These are phyloP conservation scores for Lactarius pseudohatsudake DNA, from an alignment of 768 basidiomycete genomes.

Conservation along the genomic window DNA sequence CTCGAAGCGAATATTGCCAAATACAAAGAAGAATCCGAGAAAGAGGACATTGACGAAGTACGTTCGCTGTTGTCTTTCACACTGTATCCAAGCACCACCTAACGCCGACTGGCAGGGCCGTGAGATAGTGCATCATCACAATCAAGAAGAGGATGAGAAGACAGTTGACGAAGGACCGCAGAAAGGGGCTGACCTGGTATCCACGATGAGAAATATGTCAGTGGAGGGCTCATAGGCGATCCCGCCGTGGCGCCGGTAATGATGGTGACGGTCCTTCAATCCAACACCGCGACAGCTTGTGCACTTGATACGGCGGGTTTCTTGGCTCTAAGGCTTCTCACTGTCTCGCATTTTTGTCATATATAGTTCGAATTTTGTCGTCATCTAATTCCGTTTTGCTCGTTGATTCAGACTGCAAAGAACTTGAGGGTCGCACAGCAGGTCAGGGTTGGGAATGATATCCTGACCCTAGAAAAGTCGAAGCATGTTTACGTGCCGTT, in stretches of 20 bases:
- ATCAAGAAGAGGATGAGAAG: conserved; percentile 5
- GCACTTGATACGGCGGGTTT: neutral
- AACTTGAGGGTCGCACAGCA: neutral
- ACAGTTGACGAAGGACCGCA: neutral
- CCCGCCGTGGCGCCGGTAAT: neutral
- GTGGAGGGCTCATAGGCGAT: conserved; percentile 10
- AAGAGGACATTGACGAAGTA: conserved; percentile 37
- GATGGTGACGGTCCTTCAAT: neutral
- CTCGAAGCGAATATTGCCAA: conserved; percentile 59
- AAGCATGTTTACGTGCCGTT: no score
- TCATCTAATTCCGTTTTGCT: neutral
- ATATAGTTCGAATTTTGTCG: neutral
- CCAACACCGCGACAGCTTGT: neutral
- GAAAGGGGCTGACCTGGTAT: conserved; percentile 7
- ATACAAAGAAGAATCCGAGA: conserved; percentile 82
- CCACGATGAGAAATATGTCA: conserved; percentile 1
- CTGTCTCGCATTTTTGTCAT: neutral
- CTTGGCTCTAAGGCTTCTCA: neutral
- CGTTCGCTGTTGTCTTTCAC: neutral
- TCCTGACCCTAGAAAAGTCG: no score
- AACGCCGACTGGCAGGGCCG: conserved; percentile 16
- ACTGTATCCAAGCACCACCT: neutral
- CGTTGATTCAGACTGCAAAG: neutral
- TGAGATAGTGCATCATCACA: conserved; percentile 25
- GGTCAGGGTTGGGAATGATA: no score